These are phyloP conservation scores for Zea mays DNA, from an alignment of 176 grass and related monocot species.

Conservation along the genomic window Zm-B73-REFERENCE-NAM-5.0 NC_050100.1:50581501-50582000, in stretches of 20 bases:
- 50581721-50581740: background rate
- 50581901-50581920: slow-evolving; percentile 39
- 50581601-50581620: background rate
- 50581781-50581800: background rate
- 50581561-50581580: background rate
- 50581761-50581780: background rate
- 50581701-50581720: background rate
- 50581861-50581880: slow-evolving; percentile 78
- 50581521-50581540: background rate
- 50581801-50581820: slow-evolving; percentile 10
- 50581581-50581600: background rate
- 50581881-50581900: slow-evolving; percentile 80
- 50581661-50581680: background rate
- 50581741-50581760: background rate
- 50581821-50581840: slow-evolving; percentile 51
- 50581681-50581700: background rate
- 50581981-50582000: slow-evolving; percentile 9
- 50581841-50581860: slow-evolving; percentile 96
- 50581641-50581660: no score
- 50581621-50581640: no score
- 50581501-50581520: background rate
- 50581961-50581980: background rate
- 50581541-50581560: background rate
- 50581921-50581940: slow-evolving; percentile 18
- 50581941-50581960: background rate